These are phyloP conservation scores for Theobroma grandiflorum DNA, from an alignment of 441 rosid genomes.

Conservation along the genomic window DNA sequence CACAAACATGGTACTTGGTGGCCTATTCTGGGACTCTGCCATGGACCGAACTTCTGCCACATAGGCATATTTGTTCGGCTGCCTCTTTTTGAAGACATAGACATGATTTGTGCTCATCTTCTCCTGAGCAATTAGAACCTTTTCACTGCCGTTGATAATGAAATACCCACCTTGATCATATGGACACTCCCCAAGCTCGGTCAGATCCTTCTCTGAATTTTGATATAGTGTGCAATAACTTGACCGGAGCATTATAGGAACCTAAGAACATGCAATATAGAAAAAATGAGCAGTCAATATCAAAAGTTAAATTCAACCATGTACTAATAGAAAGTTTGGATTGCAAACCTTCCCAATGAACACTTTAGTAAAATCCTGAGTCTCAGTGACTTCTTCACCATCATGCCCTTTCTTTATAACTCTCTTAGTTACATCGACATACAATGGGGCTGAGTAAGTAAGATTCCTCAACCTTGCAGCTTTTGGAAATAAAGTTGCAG, in stretches of 20 bases:
- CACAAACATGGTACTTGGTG: constrained; percentile 97
- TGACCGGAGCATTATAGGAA: constrained; percentile 98
- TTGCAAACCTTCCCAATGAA: constrained; percentile 86
- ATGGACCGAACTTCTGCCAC: constrained; percentile 96
- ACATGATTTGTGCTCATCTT: constrained; percentile 99
- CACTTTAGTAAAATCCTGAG: constrained; percentile 90
- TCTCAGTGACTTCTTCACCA: constrained; percentile 95
- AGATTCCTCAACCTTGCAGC: constrained; percentile 98
- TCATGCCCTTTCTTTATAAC: constrained; percentile 95
- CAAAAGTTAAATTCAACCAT: constrained; percentile 14
- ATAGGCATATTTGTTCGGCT: constrained; percentile 90
- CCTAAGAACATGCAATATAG: constrained; percentile 49
- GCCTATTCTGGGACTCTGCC: constrained; percentile 94
- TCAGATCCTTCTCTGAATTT: constrained; percentile 97
- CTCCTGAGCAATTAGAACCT: constrained; percentile 97
- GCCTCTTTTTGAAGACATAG: constrained; percentile 94
- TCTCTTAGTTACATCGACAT: constrained; percentile 89
- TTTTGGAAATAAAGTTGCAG: constrained; percentile 94
- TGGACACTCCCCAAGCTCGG: constrained; percentile 98
- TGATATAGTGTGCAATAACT: constrained; percentile 87
- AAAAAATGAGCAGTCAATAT: constrained; percentile 8
- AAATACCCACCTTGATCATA: constrained; percentile 99
- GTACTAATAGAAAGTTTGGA: constrained; percentile 4
- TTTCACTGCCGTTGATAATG: constrained; percentile 96
- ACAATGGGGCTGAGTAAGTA: constrained; percentile 94